Conservation (phyloP, 768 basidiomycete species). For the Sporobolomyces pararoseus region DNA sequence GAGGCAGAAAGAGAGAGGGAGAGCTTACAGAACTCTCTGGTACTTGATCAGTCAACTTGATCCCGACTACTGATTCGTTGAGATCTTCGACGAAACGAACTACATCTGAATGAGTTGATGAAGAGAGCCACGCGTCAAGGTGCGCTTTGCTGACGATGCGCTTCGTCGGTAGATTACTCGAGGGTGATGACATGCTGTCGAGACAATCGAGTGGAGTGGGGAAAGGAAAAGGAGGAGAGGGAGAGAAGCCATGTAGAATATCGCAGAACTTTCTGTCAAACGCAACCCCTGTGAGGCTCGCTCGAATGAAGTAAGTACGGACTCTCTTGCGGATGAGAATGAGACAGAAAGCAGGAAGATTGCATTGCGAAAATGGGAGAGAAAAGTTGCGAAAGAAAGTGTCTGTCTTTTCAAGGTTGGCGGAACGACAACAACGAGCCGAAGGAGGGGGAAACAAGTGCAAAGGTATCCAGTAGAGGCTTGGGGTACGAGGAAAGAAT, state of each 20-base stretch:
- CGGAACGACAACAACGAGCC: neutral
- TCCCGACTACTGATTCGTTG: constrained; percentile 69
- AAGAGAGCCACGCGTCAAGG: constrained; percentile 73
- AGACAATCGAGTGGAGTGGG: neutral
- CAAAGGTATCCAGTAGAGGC: neutral
- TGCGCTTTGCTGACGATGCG: constrained; percentile 70
- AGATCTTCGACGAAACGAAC: constrained; percentile 67
- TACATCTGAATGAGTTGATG: constrained; percentile 65
- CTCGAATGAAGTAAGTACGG: no score
- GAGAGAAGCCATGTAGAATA: neutral
- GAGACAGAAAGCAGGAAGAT: no score
- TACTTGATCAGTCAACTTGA: constrained; percentile 68
- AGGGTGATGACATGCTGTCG: constrained; percentile 1
- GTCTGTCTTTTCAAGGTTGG: neutral
- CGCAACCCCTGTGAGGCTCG: no score
- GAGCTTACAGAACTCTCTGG: constrained; percentile 60
- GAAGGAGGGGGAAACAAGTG: neutral
- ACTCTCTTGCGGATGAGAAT: no score
- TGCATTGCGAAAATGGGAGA: no score
- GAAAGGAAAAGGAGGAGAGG: neutral
- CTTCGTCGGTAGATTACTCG: constrained; percentile 34
- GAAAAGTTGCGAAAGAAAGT: no score
- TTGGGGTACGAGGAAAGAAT: neutral
- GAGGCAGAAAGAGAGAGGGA: neutral
- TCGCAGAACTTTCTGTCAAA: no score